Percentiles rank a stretch among this genome's conserved stretches.
phyloP scores from a whole-genome alignment of 75 land plant genomes.

The Picea sitchensis region DNA sequence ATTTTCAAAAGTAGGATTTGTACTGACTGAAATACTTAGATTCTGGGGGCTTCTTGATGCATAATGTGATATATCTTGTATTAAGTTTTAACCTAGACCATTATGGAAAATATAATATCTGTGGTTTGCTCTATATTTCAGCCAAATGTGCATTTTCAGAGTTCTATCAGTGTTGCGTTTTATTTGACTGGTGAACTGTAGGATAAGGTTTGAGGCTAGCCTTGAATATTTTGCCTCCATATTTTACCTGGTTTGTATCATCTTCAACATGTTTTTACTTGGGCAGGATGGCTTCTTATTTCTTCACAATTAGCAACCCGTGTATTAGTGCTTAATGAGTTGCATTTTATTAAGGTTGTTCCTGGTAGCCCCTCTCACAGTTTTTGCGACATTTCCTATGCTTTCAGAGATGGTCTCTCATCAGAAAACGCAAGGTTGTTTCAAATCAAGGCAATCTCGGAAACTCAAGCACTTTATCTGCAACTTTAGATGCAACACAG shows the following conservation, averaged over 20 bases:
- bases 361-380: not conserved
- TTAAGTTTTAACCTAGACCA: not conserved
- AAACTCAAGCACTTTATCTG: slow-evolving; percentile 18
- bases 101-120: not conserved
- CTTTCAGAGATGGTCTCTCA: slow-evolving; percentile 79
- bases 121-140: not conserved
- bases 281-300: not conserved
- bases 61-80: not conserved
- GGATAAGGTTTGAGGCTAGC: not conserved
- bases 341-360: not conserved
- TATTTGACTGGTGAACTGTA: not conserved
- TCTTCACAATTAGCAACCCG: not conserved
- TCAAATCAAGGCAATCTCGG: slow-evolving; percentile 11
- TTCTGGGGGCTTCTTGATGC: not conserved
- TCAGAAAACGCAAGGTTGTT: slow-evolving; percentile 45
- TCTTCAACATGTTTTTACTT: not conserved
- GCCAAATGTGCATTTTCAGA: not conserved
- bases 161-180: not conserved
- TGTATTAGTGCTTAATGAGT: not conserved
- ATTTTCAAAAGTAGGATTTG: not conserved
- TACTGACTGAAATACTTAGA: not conserved
- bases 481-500: slow-evolving; percentile 25
- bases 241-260: not conserved
- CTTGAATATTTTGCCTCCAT: not conserved
- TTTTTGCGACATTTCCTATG: not conserved